Base-by-base conservation (phyloP, 2,329 filamentous ascomycete species). In the Xylaria sp. region DNA sequence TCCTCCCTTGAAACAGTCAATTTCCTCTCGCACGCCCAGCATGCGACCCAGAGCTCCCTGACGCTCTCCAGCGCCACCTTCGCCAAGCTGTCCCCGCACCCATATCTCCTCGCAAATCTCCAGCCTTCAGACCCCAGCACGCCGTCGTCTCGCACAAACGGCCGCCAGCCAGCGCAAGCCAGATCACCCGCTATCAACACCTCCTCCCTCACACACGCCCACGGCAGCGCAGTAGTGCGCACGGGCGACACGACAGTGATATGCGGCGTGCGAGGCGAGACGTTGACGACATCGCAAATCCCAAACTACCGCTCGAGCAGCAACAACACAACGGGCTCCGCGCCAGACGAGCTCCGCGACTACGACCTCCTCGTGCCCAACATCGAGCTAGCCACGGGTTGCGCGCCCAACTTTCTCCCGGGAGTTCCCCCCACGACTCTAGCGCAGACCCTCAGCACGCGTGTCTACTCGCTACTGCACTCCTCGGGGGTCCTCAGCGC, bases 231-330 rank as follows among this genome's bases (percentile, higher is more conserved):
- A 0, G 89, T 98, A 0, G 91, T 98, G 52, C 87, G 95, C 37
- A 82, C 91, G 54, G 95, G 95, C 49, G 92, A 96, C 76, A 98
- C 94, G 1, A 93, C 92, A 0, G 92, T 94, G n/a, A 94, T 99
- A 38, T 97, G 94, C 74, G 95, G 94, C 60, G 88, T 99, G 19
- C 88, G 94, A 46, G 94, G 85, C 55, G 95, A 99, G 78, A 89
- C 96, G 6, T 82, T 99, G 25, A 83, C 89, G 50, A 89, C 90
- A 2, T 84, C 85, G 52, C 88, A 92, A 74, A 92, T 96, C 62
- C 89, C 89, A 50, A 88, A 87, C 70, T 90, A 83, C 77, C 80
- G 89, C 64, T 76, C 78, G 61, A 5, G 51, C 52, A 28, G 78
- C 68, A 72, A 78, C 73, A 7, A 66, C 60, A 67, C 66, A 53